These are phyloP conservation scores for Spizellomyces punctatus DNA, from an alignment of 192 early-diverging fungal species.

Conservation along the genomic window DNA sequence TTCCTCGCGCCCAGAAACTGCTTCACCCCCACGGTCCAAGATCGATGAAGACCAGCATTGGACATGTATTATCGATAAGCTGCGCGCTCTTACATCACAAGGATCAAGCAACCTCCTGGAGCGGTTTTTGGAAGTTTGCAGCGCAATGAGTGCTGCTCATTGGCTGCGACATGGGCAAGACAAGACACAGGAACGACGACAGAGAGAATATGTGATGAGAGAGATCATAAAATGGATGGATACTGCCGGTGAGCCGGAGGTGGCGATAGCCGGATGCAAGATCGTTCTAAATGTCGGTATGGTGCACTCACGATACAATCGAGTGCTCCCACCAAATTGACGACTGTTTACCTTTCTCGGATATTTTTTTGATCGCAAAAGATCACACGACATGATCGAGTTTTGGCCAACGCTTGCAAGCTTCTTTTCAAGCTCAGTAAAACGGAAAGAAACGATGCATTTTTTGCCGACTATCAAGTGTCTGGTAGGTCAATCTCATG, in stretches of 20 bases:
- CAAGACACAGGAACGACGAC: neutral
- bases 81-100: too few relatives aligned
- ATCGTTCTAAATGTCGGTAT: conserved; percentile 31
- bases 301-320: neutral
- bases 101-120: too few relatives aligned
- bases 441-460: conserved; percentile 36
- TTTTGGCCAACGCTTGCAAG: conserved; percentile 39
- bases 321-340: conserved; percentile 3
- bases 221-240: conserved; percentile 45
- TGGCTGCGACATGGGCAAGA: too few relatives aligned
- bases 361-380: neutral
- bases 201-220: conserved; percentile 24
- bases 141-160: too few relatives aligned
- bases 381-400: conserved; percentile 36
- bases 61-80: too few relatives aligned
- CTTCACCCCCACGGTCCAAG: too few relatives aligned
- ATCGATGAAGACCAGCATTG: too few relatives aligned
- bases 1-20: too few relatives aligned
- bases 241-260: conserved; percentile 14
- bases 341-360: neutral
- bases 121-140: too few relatives aligned
- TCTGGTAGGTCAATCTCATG: conserved; percentile 15
- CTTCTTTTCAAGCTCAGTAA: conserved; percentile 48
- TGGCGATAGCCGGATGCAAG: conserved; percentile 40
- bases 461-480: conserved; percentile 21